A percentile compares a stretch with the other conserved stretches of the same genome.
phyloP scores from a whole-genome alignment of 352 stramenopile genomes.

The Phytophthora syringae region DNA sequence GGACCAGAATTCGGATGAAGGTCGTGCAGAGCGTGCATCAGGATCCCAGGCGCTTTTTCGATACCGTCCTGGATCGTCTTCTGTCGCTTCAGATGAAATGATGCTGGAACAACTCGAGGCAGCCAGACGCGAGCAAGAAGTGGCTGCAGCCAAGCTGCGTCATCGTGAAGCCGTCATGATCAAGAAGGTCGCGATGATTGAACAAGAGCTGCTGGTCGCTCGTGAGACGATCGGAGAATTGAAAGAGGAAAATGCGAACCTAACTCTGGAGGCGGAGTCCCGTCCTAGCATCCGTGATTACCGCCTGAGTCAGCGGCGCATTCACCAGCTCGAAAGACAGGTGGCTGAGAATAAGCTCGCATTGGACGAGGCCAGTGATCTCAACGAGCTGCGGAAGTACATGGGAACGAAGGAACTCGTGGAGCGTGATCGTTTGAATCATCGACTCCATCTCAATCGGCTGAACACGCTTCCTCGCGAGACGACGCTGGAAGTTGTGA shows the following conservation, averaged over 20 bases:
- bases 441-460: conserved; percentile 79
- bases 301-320: conserved; percentile 67
- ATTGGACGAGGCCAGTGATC: conserved; percentile 75
- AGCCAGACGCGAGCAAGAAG: conserved; percentile 75
- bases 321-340: conserved; percentile 80
- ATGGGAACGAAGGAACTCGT: conserved; percentile 87
- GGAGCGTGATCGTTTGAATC: conserved; percentile 78
- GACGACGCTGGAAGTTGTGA: conserved; percentile 81
- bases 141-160: conserved; percentile 60
- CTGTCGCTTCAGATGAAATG: conserved; percentile 66
- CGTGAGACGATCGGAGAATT: conserved; percentile 71
- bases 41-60: conserved; percentile 5
- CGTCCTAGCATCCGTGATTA: conserved; percentile 87
- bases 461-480: conserved; percentile 80
- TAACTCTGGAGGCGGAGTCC: conserved; percentile 78
- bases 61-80: conserved; percentile 17
- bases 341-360: conserved; percentile 75
- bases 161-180: conserved; percentile 77
- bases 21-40: conserved; percentile 2
- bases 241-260: conserved; percentile 84
- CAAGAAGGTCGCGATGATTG: conserved; percentile 79
- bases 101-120: conserved; percentile 79
- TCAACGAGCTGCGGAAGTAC: conserved; percentile 81
- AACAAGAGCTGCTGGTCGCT: conserved; percentile 69
- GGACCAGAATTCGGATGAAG: conserved; percentile 28